Percentiles rank a stretch among this genome's conserved stretches.
Evolutionary conservation across 208 protist species (phyloP).

Genomic region (Leishmania mexicana): DNA sequence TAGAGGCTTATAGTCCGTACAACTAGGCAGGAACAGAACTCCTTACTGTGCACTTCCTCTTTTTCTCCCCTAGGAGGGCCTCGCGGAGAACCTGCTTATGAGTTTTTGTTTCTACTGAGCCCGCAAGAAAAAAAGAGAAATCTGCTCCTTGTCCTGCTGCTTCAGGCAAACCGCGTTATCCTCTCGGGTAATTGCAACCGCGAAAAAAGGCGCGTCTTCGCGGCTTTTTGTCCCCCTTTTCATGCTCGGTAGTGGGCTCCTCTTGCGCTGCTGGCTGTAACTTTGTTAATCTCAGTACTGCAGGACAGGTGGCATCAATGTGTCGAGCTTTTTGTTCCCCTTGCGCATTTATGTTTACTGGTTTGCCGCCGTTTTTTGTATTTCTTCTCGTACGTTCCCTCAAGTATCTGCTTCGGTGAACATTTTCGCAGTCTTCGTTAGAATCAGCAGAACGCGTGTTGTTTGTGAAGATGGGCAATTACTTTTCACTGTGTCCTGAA

Average conservation of each 20-base stretch:
- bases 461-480: conserved; percentile 27
- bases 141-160: neutral
- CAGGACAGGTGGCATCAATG: neutral
- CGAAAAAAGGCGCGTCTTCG: neutral
- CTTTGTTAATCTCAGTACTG: too few relatives aligned
- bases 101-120: neutral
- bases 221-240: too few relatives aligned
- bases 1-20: too few relatives aligned
- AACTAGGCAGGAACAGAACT: neutral
- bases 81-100: neutral
- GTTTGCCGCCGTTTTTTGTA: too few relatives aligned
- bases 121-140: neutral
- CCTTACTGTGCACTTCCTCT: neutral
- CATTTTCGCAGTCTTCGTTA: neutral
- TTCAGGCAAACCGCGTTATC: neutral
- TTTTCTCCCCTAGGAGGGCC: neutral
- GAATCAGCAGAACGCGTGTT: neutral
- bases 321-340: neutral
- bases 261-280: neutral
- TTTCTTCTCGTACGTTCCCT: neutral
- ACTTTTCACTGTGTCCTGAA: conserved; percentile 33
- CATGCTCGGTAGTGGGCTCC: neutral
- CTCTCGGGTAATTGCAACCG: neutral
- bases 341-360: neutral
- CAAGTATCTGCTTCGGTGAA: neutral